Evolutionary conservation across 495 filamentous ascomycete species (phyloP).

Genomic region (Hypoxylon fuscum): DNA sequence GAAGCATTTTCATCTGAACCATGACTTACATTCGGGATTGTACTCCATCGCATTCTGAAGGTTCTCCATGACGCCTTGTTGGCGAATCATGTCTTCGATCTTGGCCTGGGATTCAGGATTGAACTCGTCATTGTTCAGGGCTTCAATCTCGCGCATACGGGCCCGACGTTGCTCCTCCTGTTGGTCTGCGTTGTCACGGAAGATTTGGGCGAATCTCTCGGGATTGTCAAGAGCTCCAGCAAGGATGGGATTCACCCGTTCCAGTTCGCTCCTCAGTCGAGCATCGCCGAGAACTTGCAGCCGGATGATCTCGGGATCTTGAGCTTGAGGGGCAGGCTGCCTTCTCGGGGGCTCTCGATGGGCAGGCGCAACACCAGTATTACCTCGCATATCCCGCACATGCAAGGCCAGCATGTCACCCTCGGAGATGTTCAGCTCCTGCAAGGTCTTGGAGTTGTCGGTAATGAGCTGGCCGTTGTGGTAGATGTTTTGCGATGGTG

Average conservation of each 20-base stretch:
- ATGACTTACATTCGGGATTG: conserved; percentile 84
- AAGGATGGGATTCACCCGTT: conserved; percentile 75
- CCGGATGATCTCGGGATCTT: conserved; percentile 84
- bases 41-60: conserved; percentile 95
- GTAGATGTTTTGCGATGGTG: conserved; percentile 75
- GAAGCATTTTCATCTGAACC: neutral
- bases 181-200: conserved; percentile 68
- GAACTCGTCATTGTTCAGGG: conserved; percentile 89
- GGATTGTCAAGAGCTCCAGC: conserved; percentile 81
- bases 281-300: conserved; percentile 84
- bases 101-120: conserved; percentile 88
- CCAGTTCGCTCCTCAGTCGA: conserved; percentile 70
- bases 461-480: conserved; percentile 86
- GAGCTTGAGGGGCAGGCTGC: conserved; percentile 41
- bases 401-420: conserved; percentile 93
- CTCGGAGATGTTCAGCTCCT: conserved; percentile 82
- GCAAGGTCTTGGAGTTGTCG: conserved; percentile 79
- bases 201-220: conserved; percentile 74
- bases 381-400: conserved; percentile 65
- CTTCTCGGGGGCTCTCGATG: conserved; percentile 40
- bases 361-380: conserved; percentile 47
- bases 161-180: conserved; percentile 75
- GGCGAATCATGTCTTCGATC: conserved; percentile 96
- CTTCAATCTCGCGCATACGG: conserved; percentile 78
- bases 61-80: conserved; percentile 93